Evolutionary conservation across 768 basidiomycete species (phyloP), one percentile per base, ranked within the genome.

Genomic region (Suillus decipiens): DNA sequence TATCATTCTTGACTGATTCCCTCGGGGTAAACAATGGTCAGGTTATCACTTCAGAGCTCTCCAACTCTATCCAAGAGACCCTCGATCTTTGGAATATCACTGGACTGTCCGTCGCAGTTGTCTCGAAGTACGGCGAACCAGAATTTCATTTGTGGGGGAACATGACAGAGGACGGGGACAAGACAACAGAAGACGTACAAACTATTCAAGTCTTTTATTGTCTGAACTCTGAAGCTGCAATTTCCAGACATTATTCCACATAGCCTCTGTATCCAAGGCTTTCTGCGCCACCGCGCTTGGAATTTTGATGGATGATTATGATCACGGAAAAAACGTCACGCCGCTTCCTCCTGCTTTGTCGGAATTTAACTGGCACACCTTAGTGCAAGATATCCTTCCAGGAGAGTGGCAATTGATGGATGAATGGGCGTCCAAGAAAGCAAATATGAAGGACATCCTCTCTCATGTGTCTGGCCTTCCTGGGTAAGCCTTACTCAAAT

Each of bases 391-490:
- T 45, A 12, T 81, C 12, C 69, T 83, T 1, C 79, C 78, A 0
- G 74, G 63, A 19, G 63, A 71, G 14, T 84, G 82, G 80, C 55
- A 66, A 60, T 73, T 82, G 22, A 71, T 72, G 65, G 79, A 83
- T 64, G 64, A 73, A 31, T 79, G 75, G 75, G 78, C 80, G 0
- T 76, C 69, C 15, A 66, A 72, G 55, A 75, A 71, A 59, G 76
- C 75, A 0, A 76, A 72, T 57, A 14, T 82, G 19, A 68, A 70
- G 5, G 81, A 82, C 62, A 69, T 77, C 0, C 63, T 81, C n/a
- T 70, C 78, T 3, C 81, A 81, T 33, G 70, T 76, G 12, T 76
- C 79, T 36, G 82, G 81, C 5, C 3, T 83, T 12, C 72, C 73
- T 2, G 67, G 76, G 79, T 80, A 24, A 5, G 61, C 59, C 1